Evolutionary conservation across 1,284 basidiomycete genomes (phyloP), one percentile per base, ranked within the genome.

Genomic region (Hemileccinum hortonii): DNA sequence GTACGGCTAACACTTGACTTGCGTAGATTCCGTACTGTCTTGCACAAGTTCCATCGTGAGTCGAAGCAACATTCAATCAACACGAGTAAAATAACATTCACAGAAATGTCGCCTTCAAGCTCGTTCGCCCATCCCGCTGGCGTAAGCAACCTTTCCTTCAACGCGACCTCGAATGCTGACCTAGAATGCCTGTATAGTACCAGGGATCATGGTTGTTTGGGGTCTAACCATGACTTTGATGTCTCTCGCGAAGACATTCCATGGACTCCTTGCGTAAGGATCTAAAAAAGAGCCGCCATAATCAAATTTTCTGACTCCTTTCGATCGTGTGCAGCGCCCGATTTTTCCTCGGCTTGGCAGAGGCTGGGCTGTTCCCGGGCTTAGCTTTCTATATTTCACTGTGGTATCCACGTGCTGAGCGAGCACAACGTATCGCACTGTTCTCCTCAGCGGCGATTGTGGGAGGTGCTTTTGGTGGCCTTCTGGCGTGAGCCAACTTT

Each of bases 121-220:
- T 75, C 10, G 60, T 75, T 47, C 63, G 74, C 8, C 75, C 75
- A 16, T 77, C 75, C 8, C 62, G 65, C 55, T 77, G 75, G 75
- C 72, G 74, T 74, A 55, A 22, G 71, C 32, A 40, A 33, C 5
- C 10, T 36, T 26, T 7, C 21, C 19, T 30, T 44, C 39, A 1
- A 15, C 15, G 7, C 18, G 10, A 24, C 10, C 14, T 49, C 22
- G 21, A 21, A 16, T 32, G 43, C 42, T 19, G 32, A 54, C 43
- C 30, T 41, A 22, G 29, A 4, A 15, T 48, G 15, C 26, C 4
- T 41, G 26, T 44, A 6, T 33, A 75, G 74, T 77, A 51, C 75
- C 75, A 3, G 66, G 67, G 11, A 77, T 75, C 40, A 76, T 76
- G 75, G 58, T 76, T 24, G 71, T 71, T 16, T 77, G 75, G 75